Percentiles rank a stretch among this genome's conserved stretches.
These are phyloP conservation scores for Boletus rubropictus DNA, from an alignment of 768 basidiomycete genomes.

Conservation along the genomic window DNA sequence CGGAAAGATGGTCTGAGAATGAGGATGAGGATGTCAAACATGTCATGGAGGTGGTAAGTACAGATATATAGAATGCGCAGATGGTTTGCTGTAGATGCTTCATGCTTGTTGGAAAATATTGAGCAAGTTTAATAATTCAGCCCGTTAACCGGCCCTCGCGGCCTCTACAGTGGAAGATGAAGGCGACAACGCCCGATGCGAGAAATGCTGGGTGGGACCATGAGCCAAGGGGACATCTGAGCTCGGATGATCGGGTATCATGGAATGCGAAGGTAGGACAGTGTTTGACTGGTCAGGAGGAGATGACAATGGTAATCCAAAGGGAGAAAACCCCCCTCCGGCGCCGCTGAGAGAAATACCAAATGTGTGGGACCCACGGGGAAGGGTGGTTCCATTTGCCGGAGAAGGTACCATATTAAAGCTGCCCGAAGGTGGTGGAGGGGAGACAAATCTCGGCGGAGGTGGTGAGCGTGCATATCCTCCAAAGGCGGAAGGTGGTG, in stretches of 20 bases:
- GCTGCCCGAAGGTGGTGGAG: constrained; percentile 26
- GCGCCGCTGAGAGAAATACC: constrained; percentile 27
- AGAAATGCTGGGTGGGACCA: constrained; percentile 35
- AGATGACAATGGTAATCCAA: constrained; percentile 31
- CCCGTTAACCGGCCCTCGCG: constrained; percentile 37
- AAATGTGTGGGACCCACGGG: constrained; percentile 30
- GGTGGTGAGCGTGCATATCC: constrained; percentile 32
- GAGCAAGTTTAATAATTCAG: constrained; percentile 35
- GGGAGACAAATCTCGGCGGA: constrained; percentile 31
- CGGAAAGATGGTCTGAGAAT: constrained; percentile 19
- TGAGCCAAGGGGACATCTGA: constrained; percentile 27
- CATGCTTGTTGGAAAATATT: constrained; percentile 35
- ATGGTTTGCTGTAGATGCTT: constrained; percentile 37
- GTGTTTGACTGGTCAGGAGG: constrained; percentile 25
- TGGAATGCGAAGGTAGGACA: constrained; percentile 29
- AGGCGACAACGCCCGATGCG: constrained; percentile 36
- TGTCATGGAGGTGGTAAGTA: constrained; percentile 34
- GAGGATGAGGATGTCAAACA: constrained; percentile 31
- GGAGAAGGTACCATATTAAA: constrained; percentile 27
- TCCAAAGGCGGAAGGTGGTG: constrained; percentile 22
- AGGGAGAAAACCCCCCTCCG: constrained; percentile 28
- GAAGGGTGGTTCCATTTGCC: constrained; percentile 22
- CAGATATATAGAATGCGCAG: constrained; percentile 38
- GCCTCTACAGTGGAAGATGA: constrained; percentile 36
- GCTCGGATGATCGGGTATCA: constrained; percentile 34